Base-by-base conservation (phyloP, 192 early-diverging fungal species). In the Coemansia sp. region DNA sequence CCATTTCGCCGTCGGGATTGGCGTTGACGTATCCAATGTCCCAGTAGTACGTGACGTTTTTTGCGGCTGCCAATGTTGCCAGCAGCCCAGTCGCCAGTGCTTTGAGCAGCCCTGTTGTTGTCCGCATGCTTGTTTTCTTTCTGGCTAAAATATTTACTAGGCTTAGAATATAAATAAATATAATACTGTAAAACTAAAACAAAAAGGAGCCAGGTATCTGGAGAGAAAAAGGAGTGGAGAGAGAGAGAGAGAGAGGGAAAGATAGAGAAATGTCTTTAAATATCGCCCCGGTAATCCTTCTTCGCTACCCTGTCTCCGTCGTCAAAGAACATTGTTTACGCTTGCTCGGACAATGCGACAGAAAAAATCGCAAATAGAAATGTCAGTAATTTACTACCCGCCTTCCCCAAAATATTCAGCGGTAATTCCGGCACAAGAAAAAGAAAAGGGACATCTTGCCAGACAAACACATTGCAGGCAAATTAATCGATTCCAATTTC, bases 1-100 rank as follows among this genome's bases (percentile, higher is more conserved):
- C 85, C 49, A 60, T 65, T 8, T 87, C 66, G 36, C 88, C 88
- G 80, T 93, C 90, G 12, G 91, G 90, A 56, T 89, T 89, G 5
- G 86, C 88, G 18, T 55, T 81, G 38, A 85, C 81, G 46, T 90
- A 90, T 21, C 84, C 86, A 65, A 91, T 86, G 62, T 91, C 84
- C 90, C 90, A 91, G 75, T 90, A 72, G 75, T 88, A 87, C 16
- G 77, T 82, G 43, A 91, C 88, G 43, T 84, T 78, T 18, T 82
- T 87, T 74, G 86, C 87, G 0, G 38, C 46, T 0, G 51, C 60
- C 34, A 53, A n/a, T 14, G 33, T n/a, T 1, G 43, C 63, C 20
- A 60, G 57, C n/a, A 33, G n/a, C 30, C 51, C 51, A 2, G 51
- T 53, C 8, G 51, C 51, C 51, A 26, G 23, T 16, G 51, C 24